Conservation (phyloP, 1,284 basidiomycete genomes). For the Cerrena zonata region DNA sequence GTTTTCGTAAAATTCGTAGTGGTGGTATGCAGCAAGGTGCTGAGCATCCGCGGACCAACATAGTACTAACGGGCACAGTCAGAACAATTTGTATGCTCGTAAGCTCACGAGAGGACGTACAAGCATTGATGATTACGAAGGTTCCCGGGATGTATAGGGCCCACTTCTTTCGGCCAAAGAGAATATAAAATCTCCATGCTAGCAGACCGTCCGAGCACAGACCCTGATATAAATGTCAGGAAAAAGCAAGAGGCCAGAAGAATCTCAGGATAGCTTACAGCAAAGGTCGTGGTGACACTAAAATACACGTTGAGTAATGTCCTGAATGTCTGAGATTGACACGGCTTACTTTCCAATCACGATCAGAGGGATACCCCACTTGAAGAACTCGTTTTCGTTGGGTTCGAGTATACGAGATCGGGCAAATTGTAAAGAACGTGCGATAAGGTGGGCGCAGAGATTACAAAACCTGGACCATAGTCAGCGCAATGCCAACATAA, state of each 20-base stretch:
- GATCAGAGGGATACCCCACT: constrained; percentile 7
- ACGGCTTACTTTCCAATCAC: constrained; percentile 9
- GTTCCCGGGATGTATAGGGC: constrained; percentile 17
- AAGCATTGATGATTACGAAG: constrained; percentile 15
- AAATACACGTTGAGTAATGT: neutral
- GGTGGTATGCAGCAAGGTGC: constrained; percentile 14
- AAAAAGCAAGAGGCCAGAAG: neutral
- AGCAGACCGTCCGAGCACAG: constrained; percentile 21
- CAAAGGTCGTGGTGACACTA: constrained; percentile 17
- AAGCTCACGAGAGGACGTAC: constrained; percentile 9
- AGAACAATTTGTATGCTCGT: neutral
- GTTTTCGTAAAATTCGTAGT: constrained; percentile 16
- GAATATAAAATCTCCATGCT: constrained; percentile 22
- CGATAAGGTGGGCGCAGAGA: constrained; percentile 7
- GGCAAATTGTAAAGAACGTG: constrained; percentile 8
- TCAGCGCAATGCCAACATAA: neutral
- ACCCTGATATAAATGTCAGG: constrained; percentile 11
- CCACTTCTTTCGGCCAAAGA: constrained; percentile 15
- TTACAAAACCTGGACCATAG: constrained; percentile 6
- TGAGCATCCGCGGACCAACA: constrained; percentile 20
- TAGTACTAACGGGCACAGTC: constrained; percentile 12
- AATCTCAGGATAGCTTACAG: constrained; percentile 13
- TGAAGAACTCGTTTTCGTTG: neutral
- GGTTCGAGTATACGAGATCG: constrained; percentile 6
- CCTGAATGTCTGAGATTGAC: neutral